Evolutionary conservation across 2,329 filamentous ascomycete species (phyloP).

Genomic region (Neofusicoccum ribis): DNA sequence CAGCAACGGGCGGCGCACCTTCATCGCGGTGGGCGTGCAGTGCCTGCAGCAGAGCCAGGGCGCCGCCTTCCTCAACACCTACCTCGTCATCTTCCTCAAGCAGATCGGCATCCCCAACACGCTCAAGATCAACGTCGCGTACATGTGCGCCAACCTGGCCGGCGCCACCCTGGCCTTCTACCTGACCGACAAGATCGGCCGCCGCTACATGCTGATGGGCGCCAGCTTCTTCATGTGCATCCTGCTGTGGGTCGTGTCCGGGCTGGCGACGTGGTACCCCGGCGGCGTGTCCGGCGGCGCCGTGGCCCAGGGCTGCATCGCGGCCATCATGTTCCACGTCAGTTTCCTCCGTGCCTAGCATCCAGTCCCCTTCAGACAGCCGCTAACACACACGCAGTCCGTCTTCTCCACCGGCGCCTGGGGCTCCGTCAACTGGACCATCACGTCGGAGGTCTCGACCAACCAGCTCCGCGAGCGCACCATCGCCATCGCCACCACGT

Average conservation of each 20-base stretch:
- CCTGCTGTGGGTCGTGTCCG: not conserved
- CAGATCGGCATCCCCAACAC: slow-evolving; percentile 1
- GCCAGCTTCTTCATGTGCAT: not conserved
- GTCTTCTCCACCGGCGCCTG: slow-evolving; percentile 13
- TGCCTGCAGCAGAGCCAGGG: slow-evolving; percentile 3
- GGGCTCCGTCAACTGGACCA: slow-evolving; percentile 7
- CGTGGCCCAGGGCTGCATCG: not conserved
- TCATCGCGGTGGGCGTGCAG: slow-evolving; percentile 4
- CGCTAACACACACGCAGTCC: not conserved
- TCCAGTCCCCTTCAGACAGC: no score
- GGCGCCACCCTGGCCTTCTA: not conserved
- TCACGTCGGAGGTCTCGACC: not conserved
- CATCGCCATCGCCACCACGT: not conserved
- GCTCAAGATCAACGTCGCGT: slow-evolving; percentile 1
- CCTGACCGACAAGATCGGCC: slow-evolving; percentile 8
- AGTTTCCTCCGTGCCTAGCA: no score
- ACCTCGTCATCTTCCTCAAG: slow-evolving; percentile 10
- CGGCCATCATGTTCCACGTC: not conserved
- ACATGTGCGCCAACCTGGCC: not conserved
- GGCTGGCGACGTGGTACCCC: slow-evolving; percentile 3
- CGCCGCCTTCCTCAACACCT: slow-evolving; percentile 1
- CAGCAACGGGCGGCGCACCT: slow-evolving; percentile 3
- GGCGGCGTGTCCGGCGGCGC: slow-evolving; percentile 1
- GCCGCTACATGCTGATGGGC: not conserved
- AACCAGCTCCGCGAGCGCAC: not conserved